phyloP scores from a whole-genome alignment of 2,329 filamentous ascomycete species.

The Pseudomassariella vexata region DNA sequence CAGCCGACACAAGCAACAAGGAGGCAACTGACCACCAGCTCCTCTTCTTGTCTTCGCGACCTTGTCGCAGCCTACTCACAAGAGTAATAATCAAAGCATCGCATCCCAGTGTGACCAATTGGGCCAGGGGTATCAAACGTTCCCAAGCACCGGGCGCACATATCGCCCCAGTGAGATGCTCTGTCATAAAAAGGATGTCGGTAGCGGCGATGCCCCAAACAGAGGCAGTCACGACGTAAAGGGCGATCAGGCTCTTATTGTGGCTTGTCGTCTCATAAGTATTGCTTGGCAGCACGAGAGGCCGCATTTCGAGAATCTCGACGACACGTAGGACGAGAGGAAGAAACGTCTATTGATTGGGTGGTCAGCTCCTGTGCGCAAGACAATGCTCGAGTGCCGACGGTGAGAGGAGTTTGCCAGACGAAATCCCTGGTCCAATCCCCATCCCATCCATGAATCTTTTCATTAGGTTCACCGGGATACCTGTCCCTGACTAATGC shows the following conservation, averaged over 20 bases:
- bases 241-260: conserved; percentile 2
- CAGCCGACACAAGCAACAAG: conserved; percentile 16
- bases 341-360: conserved; percentile 24
- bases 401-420: too few relatives aligned
- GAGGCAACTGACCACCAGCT: conserved; percentile 17
- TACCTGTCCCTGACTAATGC: too few relatives aligned
- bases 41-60: conserved; percentile 14
- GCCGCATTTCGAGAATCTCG: conserved; percentile 12
- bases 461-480: too few relatives aligned
- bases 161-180: conserved; percentile 20
- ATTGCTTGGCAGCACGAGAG: conserved; percentile 16
- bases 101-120: conserved; percentile 19
- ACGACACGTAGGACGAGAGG: conserved; percentile 20
- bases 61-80: conserved; percentile 19
- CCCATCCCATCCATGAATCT: too few relatives aligned
- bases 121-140: conserved; percentile 22
- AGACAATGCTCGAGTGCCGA: too few relatives aligned
- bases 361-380: not conserved
- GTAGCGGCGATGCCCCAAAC: conserved; percentile 26
- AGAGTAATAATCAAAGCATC: conserved; percentile 25
- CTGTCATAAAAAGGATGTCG: conserved; percentile 18
- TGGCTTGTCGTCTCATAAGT: conserved; percentile 11
- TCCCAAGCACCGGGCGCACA: conserved; percentile 22
- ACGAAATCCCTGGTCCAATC: too few relatives aligned
- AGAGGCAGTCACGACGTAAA: conserved; percentile 18